These are phyloP conservation scores for Aquilaria agallochum DNA, from an alignment of 441 rosid genomes.

Conservation along the genomic window DNA sequence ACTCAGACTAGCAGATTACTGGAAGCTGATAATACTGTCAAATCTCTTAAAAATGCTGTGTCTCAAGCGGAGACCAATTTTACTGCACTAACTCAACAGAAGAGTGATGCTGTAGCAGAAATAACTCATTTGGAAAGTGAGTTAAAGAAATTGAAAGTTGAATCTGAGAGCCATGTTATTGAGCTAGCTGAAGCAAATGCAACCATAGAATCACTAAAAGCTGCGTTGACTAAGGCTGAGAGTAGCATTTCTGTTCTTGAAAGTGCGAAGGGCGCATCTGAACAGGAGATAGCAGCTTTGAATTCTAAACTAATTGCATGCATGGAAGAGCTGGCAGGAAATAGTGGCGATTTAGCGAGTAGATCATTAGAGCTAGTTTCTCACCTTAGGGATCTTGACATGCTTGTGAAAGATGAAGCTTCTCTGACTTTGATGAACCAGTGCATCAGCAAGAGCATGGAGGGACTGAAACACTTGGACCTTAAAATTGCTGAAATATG, in stretches of 20 bases:
- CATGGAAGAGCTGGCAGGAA: slow-evolving; percentile 80
- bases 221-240: slow-evolving; percentile 55
- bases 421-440: slow-evolving; percentile 40
- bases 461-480: slow-evolving; percentile 58
- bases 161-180: slow-evolving; percentile 44
- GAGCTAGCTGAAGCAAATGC: slow-evolving; percentile 47
- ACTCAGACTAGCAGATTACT: slow-evolving; percentile 44
- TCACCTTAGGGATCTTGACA: slow-evolving; percentile 53
- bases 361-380: slow-evolving; percentile 54
- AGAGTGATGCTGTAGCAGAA: slow-evolving; percentile 30
- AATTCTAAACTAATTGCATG: slow-evolving; percentile 68
- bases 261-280: slow-evolving; percentile 52
- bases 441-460: slow-evolving; percentile 48
- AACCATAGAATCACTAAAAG: slow-evolving; percentile 61
- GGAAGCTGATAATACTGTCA: slow-evolving; percentile 54
- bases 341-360: slow-evolving; percentile 50
- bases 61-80: slow-evolving; percentile 48
- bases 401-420: slow-evolving; percentile 49
- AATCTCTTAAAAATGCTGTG: slow-evolving; percentile 63
- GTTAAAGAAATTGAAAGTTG: slow-evolving; percentile 51
- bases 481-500: slow-evolving; percentile 42
- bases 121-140: slow-evolving; percentile 50
- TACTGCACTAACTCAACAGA: slow-evolving; percentile 47
- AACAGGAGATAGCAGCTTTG: slow-evolving; percentile 61
- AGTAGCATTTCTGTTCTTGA: slow-evolving; percentile 48